Evolutionary conservation across 75 land plant species (phyloP).

Genomic region (Cupressus sempervirens): DNA sequence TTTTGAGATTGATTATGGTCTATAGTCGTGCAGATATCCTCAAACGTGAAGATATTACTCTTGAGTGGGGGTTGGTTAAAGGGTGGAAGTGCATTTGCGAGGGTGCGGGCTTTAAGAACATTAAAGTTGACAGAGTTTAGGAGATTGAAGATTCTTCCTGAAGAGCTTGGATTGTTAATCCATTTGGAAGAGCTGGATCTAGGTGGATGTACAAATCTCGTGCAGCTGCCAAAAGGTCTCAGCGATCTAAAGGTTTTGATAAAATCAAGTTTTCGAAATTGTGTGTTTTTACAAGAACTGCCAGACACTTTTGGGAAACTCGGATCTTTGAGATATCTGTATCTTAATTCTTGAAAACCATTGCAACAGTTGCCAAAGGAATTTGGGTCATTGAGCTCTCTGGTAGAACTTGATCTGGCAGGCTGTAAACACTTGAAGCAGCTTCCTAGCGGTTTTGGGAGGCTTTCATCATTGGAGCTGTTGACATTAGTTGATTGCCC

Average conservation of each 20-base stretch:
- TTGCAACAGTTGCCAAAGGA: background rate
- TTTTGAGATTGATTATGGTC: too few relatives aligned
- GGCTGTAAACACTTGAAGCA: background rate
- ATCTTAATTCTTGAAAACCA: background rate
- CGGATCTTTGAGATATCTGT: background rate
- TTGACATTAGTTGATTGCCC: background rate
- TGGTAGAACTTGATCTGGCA: background rate
- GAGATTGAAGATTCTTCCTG: background rate
- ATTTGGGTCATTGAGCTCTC: background rate
- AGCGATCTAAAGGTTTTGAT: background rate
- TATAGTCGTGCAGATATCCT: too few relatives aligned
- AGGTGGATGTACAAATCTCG: background rate
- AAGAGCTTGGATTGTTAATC: background rate
- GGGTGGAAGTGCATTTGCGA: too few relatives aligned
- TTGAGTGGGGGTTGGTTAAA: too few relatives aligned
- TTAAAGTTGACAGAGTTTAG: too few relatives aligned
- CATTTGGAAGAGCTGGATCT: background rate
- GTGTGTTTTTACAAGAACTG: background rate
- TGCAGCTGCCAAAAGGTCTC: background rate
- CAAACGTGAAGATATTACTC: too few relatives aligned
- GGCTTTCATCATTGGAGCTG: background rate
- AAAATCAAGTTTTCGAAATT: background rate
- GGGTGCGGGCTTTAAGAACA: too few relatives aligned
- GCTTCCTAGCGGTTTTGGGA: background rate
- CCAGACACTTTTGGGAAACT: background rate